phyloP scores from a whole-genome alignment of 164 flowering plant species.

The Platanus orientalis region DNA sequence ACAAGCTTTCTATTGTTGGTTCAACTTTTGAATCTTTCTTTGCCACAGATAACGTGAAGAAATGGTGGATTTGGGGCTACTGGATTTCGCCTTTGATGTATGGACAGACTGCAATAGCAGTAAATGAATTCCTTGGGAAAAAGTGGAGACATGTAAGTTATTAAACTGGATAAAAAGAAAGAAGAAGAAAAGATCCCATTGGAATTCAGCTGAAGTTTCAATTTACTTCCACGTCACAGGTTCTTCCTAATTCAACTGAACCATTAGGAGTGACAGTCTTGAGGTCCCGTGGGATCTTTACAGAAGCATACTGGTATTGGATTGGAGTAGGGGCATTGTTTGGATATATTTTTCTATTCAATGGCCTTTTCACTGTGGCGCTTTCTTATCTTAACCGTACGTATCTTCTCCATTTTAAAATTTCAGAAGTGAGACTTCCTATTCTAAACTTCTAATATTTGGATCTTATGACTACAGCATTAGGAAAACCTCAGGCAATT shows the following conservation, averaged over 20 bases:
- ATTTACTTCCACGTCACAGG: slow-evolving; percentile 7
- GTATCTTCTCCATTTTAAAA: slow-evolving; percentile 2
- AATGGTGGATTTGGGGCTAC: slow-evolving; percentile 64
- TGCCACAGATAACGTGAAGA: slow-evolving; percentile 39
- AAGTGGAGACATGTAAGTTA: slow-evolving; percentile 39
- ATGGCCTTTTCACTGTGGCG: slow-evolving; percentile 21
- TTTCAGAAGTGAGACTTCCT: neutral
- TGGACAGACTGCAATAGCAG: slow-evolving; percentile 40
- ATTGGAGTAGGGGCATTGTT: slow-evolving; percentile 32
- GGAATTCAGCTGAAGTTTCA: neutral
- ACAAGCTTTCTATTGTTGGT: no score
- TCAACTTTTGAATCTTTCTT: no score
- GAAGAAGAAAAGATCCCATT: neutral
- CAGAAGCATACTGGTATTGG: slow-evolving; percentile 35
- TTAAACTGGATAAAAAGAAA: neutral
- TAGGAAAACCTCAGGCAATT: slow-evolving; percentile 19
- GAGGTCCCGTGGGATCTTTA: slow-evolving; percentile 26
- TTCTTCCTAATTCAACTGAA: slow-evolving; percentile 15
- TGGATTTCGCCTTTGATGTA: slow-evolving; percentile 59
- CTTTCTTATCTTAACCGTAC: slow-evolving; percentile 33
- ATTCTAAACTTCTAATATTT: neutral
- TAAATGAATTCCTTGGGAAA: slow-evolving; percentile 44
- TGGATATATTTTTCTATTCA: slow-evolving; percentile 28
- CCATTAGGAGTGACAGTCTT: slow-evolving; percentile 25
- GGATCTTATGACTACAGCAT: slow-evolving; percentile 13